Evolutionary conservation across 2,329 filamentous ascomycete genomes (phyloP).

Genomic region (Claviceps fusiformis): DNA sequence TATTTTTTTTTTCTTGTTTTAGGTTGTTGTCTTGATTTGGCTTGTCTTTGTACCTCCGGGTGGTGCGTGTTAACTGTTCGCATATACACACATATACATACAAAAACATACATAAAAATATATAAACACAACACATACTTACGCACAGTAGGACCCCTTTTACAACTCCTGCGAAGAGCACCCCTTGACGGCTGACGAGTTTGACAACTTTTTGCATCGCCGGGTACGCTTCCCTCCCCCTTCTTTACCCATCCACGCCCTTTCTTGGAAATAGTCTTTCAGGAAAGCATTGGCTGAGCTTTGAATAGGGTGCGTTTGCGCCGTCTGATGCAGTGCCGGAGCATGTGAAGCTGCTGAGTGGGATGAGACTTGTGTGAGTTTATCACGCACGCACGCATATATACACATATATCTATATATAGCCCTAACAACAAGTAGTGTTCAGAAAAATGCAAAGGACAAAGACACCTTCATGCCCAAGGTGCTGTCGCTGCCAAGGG

Average conservation of each 20-base stretch:
- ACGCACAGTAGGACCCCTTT: conserved; percentile 28
- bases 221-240: conserved; percentile 24
- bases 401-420: neutral
- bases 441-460: conserved; percentile 42
- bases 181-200: conserved; percentile 37
- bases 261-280: too few species aligned
- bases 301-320: conserved; percentile 38
- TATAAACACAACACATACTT: neutral
- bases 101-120: too few species aligned
- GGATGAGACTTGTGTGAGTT: conserved; percentile 41
- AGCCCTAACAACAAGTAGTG: conserved; percentile 19
- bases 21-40: too few species aligned
- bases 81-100: neutral
- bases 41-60: neutral
- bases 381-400: too few species aligned
- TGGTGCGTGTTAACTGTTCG: too few species aligned
- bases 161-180: conserved; percentile 39
- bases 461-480: conserved; percentile 44
- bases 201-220: conserved; percentile 41
- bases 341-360: conserved; percentile 32
- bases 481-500: conserved; percentile 37
- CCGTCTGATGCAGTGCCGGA: conserved; percentile 27
- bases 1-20: neutral
- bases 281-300: neutral
- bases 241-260: too few species aligned